Conservation (phyloP, 2,329 filamentous ascomycete genomes). For the Ascochyta rabiei region DNA sequence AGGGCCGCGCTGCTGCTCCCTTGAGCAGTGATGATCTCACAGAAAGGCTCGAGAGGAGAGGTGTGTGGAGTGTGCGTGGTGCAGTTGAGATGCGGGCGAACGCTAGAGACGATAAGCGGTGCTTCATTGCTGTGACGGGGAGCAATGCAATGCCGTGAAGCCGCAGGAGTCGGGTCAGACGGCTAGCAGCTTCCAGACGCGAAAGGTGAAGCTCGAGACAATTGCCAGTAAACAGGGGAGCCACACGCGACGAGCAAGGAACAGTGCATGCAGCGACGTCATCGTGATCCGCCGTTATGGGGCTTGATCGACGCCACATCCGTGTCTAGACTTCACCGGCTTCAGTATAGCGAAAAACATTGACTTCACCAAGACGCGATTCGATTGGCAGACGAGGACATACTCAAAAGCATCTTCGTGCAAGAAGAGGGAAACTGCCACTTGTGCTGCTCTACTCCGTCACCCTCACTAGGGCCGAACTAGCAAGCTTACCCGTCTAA, state of each 20-base stretch:
- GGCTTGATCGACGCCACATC: slow-evolving; percentile 13
- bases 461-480: neutral
- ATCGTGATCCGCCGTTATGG: slow-evolving; percentile 14
- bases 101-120: slow-evolving; percentile 34
- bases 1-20: neutral
- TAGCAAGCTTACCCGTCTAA: slow-evolving; percentile 3
- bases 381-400: too few relatives aligned
- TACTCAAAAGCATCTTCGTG: too few relatives aligned
- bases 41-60: slow-evolving; percentile 8
- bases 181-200: slow-evolving; percentile 6
- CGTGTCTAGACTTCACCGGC: neutral
- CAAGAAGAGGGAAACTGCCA: too few relatives aligned
- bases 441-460: neutral
- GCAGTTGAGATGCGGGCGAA: slow-evolving; percentile 24
- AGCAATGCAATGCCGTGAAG: slow-evolving; percentile 5
- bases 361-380: neutral
- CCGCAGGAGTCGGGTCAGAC: slow-evolving; percentile 19
- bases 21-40: slow-evolving; percentile 3
- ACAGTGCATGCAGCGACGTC: slow-evolving; percentile 18
- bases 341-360: neutral
- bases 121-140: slow-evolving; percentile 34
- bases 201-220: neutral
- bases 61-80: slow-evolving; percentile 20
- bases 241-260: slow-evolving; percentile 26
- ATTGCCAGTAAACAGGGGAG: slow-evolving; percentile 12